Evolutionary conservation across 352 stramenopile species (phyloP).

Genomic region (Pythium dissotocum): DNA sequence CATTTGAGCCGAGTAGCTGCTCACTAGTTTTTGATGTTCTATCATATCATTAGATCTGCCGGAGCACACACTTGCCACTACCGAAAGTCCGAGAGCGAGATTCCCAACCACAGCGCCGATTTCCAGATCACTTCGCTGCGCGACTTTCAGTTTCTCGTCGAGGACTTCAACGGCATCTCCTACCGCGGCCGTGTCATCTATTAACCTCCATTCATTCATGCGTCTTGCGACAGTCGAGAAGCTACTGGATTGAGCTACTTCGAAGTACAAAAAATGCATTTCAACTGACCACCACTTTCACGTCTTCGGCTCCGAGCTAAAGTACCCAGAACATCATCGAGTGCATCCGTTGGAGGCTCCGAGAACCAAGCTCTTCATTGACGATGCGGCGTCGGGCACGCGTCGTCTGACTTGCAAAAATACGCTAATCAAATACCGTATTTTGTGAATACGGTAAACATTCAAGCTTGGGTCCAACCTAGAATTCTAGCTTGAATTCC

Average conservation of each 20-base stretch:
- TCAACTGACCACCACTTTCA: too few species aligned
- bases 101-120: conserved; percentile 76
- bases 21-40: neutral
- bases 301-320: too few species aligned
- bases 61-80: conserved; percentile 65
- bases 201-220: neutral
- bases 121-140: conserved; percentile 59
- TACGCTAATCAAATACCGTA: too few species aligned
- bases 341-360: too few species aligned
- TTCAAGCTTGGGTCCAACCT: too few species aligned
- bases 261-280: too few species aligned
- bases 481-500: too few species aligned
- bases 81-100: conserved; percentile 58
- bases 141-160: conserved; percentile 69
- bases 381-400: too few species aligned
- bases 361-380: too few species aligned
- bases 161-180: conserved; percentile 78
- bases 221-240: neutral
- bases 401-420: too few species aligned
- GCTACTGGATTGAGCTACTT: neutral
- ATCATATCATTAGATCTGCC: conserved; percentile 34
- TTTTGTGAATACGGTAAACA: too few species aligned
- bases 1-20: neutral
- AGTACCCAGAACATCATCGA: too few species aligned
- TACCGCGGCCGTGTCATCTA: conserved; percentile 38